These are phyloP conservation scores for Ogataea kodamae DNA, from an alignment of 805 yeast genomes.

Conservation along the genomic window DNA sequence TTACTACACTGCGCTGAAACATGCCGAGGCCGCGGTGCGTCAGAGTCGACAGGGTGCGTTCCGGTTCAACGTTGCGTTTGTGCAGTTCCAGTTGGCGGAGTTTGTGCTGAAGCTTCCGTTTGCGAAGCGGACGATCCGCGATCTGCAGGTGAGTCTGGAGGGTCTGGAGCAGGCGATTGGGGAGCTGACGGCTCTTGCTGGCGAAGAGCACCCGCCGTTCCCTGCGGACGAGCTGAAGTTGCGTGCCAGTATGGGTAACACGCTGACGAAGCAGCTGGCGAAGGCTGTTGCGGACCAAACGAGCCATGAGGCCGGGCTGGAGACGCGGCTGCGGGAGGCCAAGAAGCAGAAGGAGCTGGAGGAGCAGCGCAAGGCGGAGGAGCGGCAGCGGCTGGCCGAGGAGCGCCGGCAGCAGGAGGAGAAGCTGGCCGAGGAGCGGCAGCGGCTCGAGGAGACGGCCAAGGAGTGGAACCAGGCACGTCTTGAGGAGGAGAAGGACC, in stretches of 20 bases:
- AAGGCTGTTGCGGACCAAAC: conserved; percentile 69
- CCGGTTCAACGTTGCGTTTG: conserved; percentile 76
- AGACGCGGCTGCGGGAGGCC: conserved; percentile 69
- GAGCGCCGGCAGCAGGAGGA: conserved; percentile 44
- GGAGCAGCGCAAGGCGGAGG: conserved; percentile 43
- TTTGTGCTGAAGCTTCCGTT: conserved; percentile 59
- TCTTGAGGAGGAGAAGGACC: conserved; percentile 35
- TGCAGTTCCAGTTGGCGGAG: conserved; percentile 86
- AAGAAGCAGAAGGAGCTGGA: conserved; percentile 54
- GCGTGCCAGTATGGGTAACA: conserved; percentile 83
- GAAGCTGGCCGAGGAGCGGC: conserved; percentile 42
- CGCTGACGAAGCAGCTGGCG: conserved; percentile 68
- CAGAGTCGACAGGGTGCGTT: conserved; percentile 42
- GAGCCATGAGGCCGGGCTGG: conserved; percentile 55
- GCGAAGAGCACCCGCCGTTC: conserved; percentile 63
- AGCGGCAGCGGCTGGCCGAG: conserved; percentile 43
- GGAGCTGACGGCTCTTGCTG: conserved; percentile 56
- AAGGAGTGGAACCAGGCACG: conserved; percentile 48
- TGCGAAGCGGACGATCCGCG: conserved; percentile 57
- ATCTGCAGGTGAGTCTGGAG: conserved; percentile 51
- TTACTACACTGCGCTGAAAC: conserved; percentile 58
- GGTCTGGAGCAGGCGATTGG: conserved; percentile 63
- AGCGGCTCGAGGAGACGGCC: conserved; percentile 53
- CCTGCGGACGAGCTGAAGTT: conserved; percentile 76
- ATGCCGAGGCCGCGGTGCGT: conserved; percentile 54